Base-by-base conservation (phyloP, 176 grass and related monocot species). In the Raddia guianensis region DNA sequence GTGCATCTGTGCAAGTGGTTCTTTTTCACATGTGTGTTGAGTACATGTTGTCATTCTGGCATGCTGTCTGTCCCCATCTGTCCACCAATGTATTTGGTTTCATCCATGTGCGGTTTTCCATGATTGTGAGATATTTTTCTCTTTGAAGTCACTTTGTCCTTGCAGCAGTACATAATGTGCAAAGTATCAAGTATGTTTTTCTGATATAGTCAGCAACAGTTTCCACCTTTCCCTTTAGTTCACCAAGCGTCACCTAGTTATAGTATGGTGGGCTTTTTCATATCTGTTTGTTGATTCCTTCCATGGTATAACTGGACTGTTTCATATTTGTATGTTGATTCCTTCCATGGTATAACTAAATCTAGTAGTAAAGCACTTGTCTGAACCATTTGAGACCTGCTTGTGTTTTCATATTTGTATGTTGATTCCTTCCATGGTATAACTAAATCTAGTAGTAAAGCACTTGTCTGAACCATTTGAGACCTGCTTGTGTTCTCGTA, bases 11-110 rank as follows among this genome's bases (percentile, higher is more conserved):
- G 83, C 20, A 72, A 51, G 50, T 82, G 56, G 56, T 78, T 89
- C n/a, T 44, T 72, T 80, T 72, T 72, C 49, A 86, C 87, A 77
- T 86, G 83, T 40, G 77, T 77, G n/a, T 33, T 76, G 66, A 51
- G 78, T 84, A 79, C 52, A 65, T 59, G 77, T 63, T 85, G 33
- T 82, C 66, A 68, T 52, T 78, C 67, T 86, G 73, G 59, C 73
- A 77, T 65, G 73, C 79, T 89, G 43, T 86, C 33, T 64, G 14
- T 9, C 57, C 82, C 21, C 32, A 76, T 72, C 42, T 72, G 32
- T 72, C 72, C 63, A 8, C 67, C 44, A 61, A 12, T 79, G 76
- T 57, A 34, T 76, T 70, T 70, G 57, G 10, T 71, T 79, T 49
- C 43, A 20, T 82, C 85, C 71, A 70, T 87, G 72, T 77, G 85